phyloP scores from a whole-genome alignment of 2,329 filamentous ascomycete genomes.

The Colletotrichum plurivorum region DNA sequence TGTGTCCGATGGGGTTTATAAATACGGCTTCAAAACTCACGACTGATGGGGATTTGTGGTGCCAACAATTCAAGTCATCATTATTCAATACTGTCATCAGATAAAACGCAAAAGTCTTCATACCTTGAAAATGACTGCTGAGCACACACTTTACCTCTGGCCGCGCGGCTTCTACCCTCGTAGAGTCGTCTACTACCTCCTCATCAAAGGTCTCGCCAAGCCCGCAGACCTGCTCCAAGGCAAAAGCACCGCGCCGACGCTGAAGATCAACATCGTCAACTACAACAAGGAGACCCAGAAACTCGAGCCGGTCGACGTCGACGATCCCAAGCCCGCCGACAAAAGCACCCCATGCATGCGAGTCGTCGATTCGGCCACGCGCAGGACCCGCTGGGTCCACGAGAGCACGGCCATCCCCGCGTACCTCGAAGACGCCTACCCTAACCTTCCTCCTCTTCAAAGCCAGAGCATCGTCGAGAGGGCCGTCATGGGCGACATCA shows the following conservation, averaged over 20 bases:
- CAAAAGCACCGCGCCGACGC: conserved; percentile 31
- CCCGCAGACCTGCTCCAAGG: conserved; percentile 38
- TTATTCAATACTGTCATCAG: no score
- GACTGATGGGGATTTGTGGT: no score
- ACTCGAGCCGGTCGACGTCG: conserved; percentile 25
- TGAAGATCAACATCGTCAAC: conserved; percentile 37
- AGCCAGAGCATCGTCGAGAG: conserved; percentile 15
- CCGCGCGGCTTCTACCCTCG: conserved; percentile 42
- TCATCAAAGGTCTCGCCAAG: conserved; percentile 42
- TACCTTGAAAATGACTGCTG: neutral
- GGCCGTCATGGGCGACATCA: conserved; percentile 38
- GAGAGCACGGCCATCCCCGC: conserved; percentile 42
- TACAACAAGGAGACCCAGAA: neutral
- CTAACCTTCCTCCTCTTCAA: conserved; percentile 4
- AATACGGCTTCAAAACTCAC: no score
- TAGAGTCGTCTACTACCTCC: conserved; percentile 43
- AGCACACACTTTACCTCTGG: conserved; percentile 44
- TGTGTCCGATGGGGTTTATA: no score
- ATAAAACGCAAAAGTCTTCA: no score
- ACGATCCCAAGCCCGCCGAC: conserved; percentile 41
- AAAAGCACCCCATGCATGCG: conserved; percentile 42
- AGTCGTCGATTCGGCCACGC: conserved; percentile 29
- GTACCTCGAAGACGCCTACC: conserved; percentile 42
- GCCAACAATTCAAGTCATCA: no score
- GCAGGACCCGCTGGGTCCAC: conserved; percentile 38